Evolutionary conservation across 768 basidiomycete genomes (phyloP).

Genomic region (Tylopilus balloui): DNA sequence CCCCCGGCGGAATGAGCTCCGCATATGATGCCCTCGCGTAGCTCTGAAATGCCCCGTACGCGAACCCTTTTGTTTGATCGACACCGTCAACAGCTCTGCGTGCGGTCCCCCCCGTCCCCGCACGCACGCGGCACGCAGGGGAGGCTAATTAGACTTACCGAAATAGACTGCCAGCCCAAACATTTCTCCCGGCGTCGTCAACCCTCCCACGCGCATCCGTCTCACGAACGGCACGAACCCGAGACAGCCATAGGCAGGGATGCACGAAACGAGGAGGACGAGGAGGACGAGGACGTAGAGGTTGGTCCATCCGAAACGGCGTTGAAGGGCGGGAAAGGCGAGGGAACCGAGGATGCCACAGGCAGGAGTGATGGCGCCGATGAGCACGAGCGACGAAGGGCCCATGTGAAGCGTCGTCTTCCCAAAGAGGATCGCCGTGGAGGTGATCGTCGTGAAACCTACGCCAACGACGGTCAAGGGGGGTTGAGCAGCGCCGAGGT

Average conservation of each 20-base stretch:
- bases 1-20: conserved; percentile 79
- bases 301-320: conserved; percentile 59
- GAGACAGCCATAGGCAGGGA: conserved; percentile 80
- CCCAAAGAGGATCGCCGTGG: conserved; percentile 87
- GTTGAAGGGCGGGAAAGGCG: conserved; percentile 73
- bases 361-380: conserved; percentile 73
- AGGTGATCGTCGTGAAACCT: conserved; percentile 89
- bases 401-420: conserved; percentile 85
- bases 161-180: conserved; percentile 80
- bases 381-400: conserved; percentile 68
- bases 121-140: no score
- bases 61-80: conserved; percentile 42
- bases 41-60: conserved; percentile 89
- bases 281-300: conserved; percentile 60
- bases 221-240: conserved; percentile 63
- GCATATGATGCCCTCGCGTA: conserved; percentile 87
- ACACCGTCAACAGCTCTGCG: not conserved
- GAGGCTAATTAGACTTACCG: conserved; percentile 37
- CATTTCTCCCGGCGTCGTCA: conserved; percentile 82
- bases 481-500: no score
- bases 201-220: conserved; percentile 55
- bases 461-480: no score
- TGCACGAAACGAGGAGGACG: conserved; percentile 57
- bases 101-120: not conserved
- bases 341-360: conserved; percentile 83